Conservation (phyloP, 345 rosid species). For the Lumnitzera littorea region DNA sequence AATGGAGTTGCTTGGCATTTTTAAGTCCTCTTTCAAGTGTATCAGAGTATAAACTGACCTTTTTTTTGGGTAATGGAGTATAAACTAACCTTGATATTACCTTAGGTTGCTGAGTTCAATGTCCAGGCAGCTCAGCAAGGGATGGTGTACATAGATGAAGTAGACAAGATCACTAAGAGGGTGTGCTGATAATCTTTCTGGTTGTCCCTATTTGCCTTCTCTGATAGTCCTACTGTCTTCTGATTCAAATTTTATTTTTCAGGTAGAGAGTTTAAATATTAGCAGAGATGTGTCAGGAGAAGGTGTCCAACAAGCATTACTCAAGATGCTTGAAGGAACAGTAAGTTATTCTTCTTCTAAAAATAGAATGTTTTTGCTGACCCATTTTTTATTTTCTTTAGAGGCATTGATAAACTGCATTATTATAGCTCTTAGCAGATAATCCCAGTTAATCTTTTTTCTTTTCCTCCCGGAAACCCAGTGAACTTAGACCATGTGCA, state of each 20-base stretch:
- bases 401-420: too few species aligned
- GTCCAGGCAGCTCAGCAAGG: constrained; percentile 98
- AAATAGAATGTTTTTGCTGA: not conserved
- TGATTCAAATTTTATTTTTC: constrained; percentile 16
- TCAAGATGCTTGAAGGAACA: constrained; percentile 96
- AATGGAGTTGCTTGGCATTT: constrained; percentile 1
- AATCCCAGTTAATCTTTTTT: too few species aligned
- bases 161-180: constrained; percentile 96
- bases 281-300: constrained; percentile 98
- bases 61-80: too few species aligned
- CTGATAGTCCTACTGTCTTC: constrained; percentile 5
- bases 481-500: too few species aligned
- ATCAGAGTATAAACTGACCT: constrained; percentile 6
- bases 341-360: constrained; percentile 43
- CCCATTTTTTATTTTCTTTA: too few species aligned
- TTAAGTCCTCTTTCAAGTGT: constrained; percentile 3
- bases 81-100: constrained; percentile 15
- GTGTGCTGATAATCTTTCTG: constrained; percentile 20
- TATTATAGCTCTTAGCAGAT: too few species aligned
- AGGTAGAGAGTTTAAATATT: constrained; percentile 92
- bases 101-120: constrained; percentile 80
- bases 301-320: constrained; percentile 94
- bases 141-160: constrained; percentile 92
- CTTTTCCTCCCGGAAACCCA: too few species aligned
- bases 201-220: not conserved